Evolutionary conservation across 2,329 filamentous ascomycete species (phyloP).

Genomic region (Calonectria leucothoes): DNA sequence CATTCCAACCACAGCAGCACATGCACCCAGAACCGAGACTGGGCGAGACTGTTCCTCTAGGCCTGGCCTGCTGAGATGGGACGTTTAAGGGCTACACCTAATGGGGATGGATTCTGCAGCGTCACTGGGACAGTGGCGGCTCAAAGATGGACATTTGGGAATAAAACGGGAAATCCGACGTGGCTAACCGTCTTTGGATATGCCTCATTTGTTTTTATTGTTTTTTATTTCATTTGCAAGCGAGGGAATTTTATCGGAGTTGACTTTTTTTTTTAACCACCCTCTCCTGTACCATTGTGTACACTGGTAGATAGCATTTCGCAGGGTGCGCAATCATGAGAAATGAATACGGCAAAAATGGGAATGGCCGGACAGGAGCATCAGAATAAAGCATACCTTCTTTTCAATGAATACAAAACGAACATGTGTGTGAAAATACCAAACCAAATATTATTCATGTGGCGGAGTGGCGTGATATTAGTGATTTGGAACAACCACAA

Average conservation of each 20-base stretch:
- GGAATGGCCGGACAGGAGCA: background rate
- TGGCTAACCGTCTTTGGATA: background rate
- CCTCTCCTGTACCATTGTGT: background rate
- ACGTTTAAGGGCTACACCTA: background rate
- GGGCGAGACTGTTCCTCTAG: constrained; percentile 30
- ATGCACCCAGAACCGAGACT: background rate
- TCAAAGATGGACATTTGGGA: background rate
- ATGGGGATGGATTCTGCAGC: background rate
- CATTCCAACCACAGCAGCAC: constrained; percentile 6
- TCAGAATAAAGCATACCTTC: background rate
- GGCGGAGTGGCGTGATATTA: background rate
- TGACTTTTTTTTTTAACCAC: background rate
- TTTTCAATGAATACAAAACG: background rate
- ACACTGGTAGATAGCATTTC: constrained; percentile 29
- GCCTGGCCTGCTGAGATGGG: constrained; percentile 48
- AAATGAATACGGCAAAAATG: constrained; percentile 22
- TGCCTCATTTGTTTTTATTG: background rate
- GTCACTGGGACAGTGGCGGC: background rate
- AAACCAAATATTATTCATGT: background rate
- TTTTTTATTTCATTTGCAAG: background rate
- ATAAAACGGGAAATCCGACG: background rate
- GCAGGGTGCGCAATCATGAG: constrained; percentile 28
- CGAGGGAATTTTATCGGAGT: background rate
- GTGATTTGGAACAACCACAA: background rate
- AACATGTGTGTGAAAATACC: background rate